phyloP scores from a whole-genome alignment of 1,284 basidiomycete genomes.

The Tilletia caries region DNA sequence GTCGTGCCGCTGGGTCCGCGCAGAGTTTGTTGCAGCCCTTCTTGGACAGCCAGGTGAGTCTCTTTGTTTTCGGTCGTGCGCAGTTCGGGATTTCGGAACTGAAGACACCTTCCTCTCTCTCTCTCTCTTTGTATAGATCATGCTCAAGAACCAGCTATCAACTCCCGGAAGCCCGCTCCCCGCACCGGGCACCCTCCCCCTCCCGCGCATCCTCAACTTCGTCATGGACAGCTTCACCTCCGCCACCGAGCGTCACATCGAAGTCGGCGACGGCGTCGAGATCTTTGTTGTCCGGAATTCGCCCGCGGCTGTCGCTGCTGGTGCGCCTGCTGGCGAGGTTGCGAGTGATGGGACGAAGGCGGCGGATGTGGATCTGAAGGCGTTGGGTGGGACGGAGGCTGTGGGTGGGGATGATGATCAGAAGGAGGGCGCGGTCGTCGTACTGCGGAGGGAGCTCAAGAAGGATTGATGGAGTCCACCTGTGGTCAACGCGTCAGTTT shows the following conservation, averaged over 20 bases:
- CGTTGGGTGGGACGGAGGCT: constrained; percentile 43
- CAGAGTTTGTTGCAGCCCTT: constrained; percentile 52
- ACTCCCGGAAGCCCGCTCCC: constrained; percentile 39
- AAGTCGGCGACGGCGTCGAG: constrained; percentile 52
- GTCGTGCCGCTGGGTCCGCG: constrained; percentile 50
- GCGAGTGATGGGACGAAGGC: constrained; percentile 21
- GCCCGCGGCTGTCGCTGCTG: constrained; percentile 10
- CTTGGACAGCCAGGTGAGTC: constrained; percentile 46
- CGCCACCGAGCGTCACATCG: constrained; percentile 52
- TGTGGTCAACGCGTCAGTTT: too few relatives aligned
- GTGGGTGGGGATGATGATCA: constrained; percentile 49
- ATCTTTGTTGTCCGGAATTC: constrained; percentile 45
- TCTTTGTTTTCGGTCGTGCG: background rate
- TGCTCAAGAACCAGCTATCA: constrained; percentile 49
- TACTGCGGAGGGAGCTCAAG: constrained; percentile 51
- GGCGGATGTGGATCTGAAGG: constrained; percentile 27
- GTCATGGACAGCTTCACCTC: constrained; percentile 50
- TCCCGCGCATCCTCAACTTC: constrained; percentile 44
- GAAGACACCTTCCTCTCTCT: background rate
- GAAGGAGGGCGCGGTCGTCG: constrained; percentile 42
- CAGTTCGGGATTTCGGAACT: background rate
- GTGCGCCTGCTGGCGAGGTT: background rate
- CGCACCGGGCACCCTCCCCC: constrained; percentile 42
- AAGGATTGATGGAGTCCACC: constrained; percentile 34
- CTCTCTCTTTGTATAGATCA: constrained; percentile 32